Base-by-base conservation (phyloP, 768 basidiomycete species). In the Russula sp. region DNA sequence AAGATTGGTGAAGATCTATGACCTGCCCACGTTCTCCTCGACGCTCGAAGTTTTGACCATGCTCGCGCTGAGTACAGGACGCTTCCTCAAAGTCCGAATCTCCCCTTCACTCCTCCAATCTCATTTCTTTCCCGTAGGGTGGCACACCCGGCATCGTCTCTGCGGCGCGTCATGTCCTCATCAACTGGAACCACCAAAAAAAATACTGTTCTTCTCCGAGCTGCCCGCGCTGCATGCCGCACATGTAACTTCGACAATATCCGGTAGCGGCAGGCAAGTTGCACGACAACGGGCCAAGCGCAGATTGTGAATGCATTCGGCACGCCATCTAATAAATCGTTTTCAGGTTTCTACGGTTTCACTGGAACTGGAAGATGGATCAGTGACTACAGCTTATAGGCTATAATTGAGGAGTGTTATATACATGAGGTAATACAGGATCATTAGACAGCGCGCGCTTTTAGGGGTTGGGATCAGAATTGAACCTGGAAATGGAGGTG, bases 131-230 rank as follows among this genome's bases (percentile, higher is more conserved):
- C n/a, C n/a, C n/a, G n/a, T 50, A 62, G 50, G 62, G 42, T 0
- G 32, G 51, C 28, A 13, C 46, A 7, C 57, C 46, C 13, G 57
- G 49, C 32, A 34, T 58, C 57, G n/a, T 58, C 22, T 7, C 57
- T 14, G 16, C 57, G 7, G 57, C 32, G 22, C 57, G 46, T n/a
- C 57, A 58, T 20, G 57, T 59, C 18, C 38, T 49, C 30, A 3
- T 18, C 24, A 94, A 99, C 72, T 98, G 96, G 95, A 98, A n/a
- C n/a, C n/a, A n/a, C n/a, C n/a, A 98, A 93, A 97, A 73, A 95
- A 93, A 72, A 96, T 98, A 13, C 89, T 91, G 0, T 98, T 92
- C 76, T 91, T 81, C 76, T 91, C 93, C 5, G 73, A 78, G 2
- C 93, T 94, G 10, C 94, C 96, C 78, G 8, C 73, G 8, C 73